Base-by-base conservation (phyloP, 2,329 filamentous ascomycete genomes). In the Stagonosporopsis cucurbitacearum region DNA sequence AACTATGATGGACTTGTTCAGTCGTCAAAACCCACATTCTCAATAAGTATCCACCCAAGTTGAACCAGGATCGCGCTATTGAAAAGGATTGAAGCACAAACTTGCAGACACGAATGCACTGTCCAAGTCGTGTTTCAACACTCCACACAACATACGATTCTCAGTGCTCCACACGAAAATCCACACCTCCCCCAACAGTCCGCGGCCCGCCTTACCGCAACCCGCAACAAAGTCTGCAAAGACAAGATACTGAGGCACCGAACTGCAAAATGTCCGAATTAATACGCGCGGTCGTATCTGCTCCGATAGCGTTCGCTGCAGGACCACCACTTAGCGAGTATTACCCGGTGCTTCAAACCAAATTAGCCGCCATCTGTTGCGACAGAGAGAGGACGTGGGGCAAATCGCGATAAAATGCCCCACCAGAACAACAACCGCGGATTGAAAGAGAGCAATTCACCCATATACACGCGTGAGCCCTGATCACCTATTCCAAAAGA, bases 291-390 rank as follows among this genome's bases (percentile, higher is more conserved):
- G 39, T 36, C 19, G 20, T 20, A 13, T n/a, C 20, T 57, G 28
- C 39, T 40, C 49, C 44, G 54, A 57, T 20, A 17, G 15, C 15
- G 37, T 39, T 5, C 41, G 40, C 44, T 28, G 39, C 25, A 43
- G 49, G 43, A 48, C 47, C 26, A 40, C 33, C 26, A 19, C 20
- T 28, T 17, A 36, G 33, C 33, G 39, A 48, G 26, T 35, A 28
- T 57, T 57, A 57, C 25, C 54, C 54, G 54, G 54, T 57, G 54
- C 54, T 52, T 44, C 37, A 25, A 49, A 13, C 30, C 54, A 49
- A 1, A 44, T 57, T 52, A 57, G n/a, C 54, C 54, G 54, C 23
- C 15, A 25, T 50, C 46, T 42, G 36, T 45, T 23, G 46, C 52
- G 22, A 50, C 17, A 32, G 22, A 30, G 35, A 12, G 22, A 30